Percentiles rank a stretch among this genome's conserved stretches.
Evolutionary conservation across 805 yeast species (phyloP).

Genomic region (Saccharomyces paradoxus): DNA sequence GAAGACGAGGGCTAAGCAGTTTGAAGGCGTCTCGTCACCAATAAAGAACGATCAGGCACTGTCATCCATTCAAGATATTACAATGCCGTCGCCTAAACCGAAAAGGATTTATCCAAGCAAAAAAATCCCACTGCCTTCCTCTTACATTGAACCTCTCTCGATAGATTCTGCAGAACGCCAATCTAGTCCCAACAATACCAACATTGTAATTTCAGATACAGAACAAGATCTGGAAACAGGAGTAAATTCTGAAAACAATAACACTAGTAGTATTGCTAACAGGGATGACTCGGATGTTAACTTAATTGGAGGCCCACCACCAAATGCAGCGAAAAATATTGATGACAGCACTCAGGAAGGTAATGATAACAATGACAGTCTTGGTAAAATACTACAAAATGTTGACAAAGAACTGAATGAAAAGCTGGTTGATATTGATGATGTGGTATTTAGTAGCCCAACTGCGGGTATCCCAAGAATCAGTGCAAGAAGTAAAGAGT

Average conservation of each 20-base stretch:
- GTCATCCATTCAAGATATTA: background rate
- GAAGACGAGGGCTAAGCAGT: conserved; percentile 1
- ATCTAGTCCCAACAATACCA: background rate
- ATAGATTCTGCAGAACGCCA: background rate
- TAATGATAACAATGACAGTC: background rate
- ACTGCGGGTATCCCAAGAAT: background rate
- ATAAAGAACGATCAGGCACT: background rate
- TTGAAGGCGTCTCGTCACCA: background rate
- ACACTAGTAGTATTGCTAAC: background rate
- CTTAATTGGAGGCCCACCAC: conserved; percentile 7
- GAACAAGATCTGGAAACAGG: conserved; percentile 8
- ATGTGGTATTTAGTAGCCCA: background rate
- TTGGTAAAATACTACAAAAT: conserved; percentile 2
- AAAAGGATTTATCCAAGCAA: background rate
- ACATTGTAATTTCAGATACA: conserved; percentile 14
- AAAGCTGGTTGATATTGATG: conserved; percentile 2
- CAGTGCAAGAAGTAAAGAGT: background rate
- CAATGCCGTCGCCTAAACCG: background rate
- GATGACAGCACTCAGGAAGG: background rate
- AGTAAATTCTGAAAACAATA: background rate
- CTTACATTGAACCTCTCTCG: background rate
- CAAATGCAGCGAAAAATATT: background rate
- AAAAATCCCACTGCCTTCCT: background rate
- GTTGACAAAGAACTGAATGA: conserved; percentile 6
- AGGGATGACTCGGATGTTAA: conserved; percentile 12